Percentiles rank a stretch among this genome's conserved stretches.
Evolutionary conservation across 176 grass and related monocot genomes (phyloP).

Genomic region (Pharus latifolius): DNA sequence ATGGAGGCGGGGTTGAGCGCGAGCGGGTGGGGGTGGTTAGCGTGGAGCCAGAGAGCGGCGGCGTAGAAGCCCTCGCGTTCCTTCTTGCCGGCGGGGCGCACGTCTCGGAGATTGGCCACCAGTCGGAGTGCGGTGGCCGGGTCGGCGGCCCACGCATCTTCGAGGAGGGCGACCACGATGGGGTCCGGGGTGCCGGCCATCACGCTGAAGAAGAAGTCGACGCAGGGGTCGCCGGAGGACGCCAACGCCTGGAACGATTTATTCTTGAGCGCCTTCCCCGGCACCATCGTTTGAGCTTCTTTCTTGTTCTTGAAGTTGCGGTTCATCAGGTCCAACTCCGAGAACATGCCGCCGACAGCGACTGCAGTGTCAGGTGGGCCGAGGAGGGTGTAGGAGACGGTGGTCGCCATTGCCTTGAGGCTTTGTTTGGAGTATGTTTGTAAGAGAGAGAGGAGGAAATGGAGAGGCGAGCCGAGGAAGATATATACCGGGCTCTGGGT

Average conservation of each 20-base stretch:
- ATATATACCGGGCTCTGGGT: constrained; percentile 15
- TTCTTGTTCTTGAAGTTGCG: background rate
- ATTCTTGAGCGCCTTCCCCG: constrained; percentile 37
- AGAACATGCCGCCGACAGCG: too few species aligned
- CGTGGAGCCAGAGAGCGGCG: constrained; percentile 66
- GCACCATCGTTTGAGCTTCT: background rate
- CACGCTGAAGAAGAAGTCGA: constrained; percentile 90
- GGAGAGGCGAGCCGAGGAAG: too few species aligned
- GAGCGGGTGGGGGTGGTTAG: constrained; percentile 53
- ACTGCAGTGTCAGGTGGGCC: constrained; percentile 77
- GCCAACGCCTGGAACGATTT: constrained; percentile 52
- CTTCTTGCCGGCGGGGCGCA: constrained; percentile 67
- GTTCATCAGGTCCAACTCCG: constrained; percentile 23
- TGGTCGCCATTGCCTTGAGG: too few species aligned
- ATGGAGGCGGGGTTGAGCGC: constrained; percentile 51
- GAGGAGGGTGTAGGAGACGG: constrained; percentile 19
- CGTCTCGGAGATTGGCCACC: constrained; percentile 61
- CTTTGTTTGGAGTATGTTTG: too few species aligned
- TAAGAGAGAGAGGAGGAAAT: background rate
- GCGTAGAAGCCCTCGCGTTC: constrained; percentile 83
- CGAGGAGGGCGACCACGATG: constrained; percentile 25
- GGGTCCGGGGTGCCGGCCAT: constrained; percentile 28
- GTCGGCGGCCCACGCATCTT: constrained; percentile 39
- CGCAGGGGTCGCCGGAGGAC: constrained; percentile 61
- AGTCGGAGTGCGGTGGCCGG: constrained; percentile 43